Evolutionary conservation across 2,329 filamentous ascomycete genomes (phyloP).

Genomic region (Cladosporium sphaerospermum): DNA sequence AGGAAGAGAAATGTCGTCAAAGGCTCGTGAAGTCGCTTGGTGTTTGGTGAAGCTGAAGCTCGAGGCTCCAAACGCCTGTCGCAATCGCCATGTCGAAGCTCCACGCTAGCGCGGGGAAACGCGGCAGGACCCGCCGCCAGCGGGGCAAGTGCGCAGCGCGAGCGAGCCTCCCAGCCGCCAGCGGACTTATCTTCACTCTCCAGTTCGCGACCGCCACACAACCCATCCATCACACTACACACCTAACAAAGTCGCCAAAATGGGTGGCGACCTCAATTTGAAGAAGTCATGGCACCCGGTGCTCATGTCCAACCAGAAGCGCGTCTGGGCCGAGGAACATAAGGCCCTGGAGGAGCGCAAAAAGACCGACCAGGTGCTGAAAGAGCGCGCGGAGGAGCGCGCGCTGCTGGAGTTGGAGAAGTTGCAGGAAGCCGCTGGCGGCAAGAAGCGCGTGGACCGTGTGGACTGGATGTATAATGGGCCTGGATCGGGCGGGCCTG

Average conservation of each 20-base stretch:
- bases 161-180: background rate
- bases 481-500: constrained; percentile 68
- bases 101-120: background rate
- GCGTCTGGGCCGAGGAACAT: constrained; percentile 86
- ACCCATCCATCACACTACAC: background rate
- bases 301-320: constrained; percentile 81
- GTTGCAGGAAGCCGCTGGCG: constrained; percentile 82
- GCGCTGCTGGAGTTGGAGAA: constrained; percentile 86
- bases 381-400: constrained; percentile 90
- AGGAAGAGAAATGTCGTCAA: background rate
- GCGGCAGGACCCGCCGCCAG: background rate
- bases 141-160: background rate
- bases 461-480: constrained; percentile 99
- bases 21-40: background rate
- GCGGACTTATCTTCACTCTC: background rate
- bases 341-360: constrained; percentile 93
- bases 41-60: background rate
- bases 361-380: constrained; percentile 80
- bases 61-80: background rate
- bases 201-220: constrained; percentile 5
- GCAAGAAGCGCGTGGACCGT: constrained; percentile 69
- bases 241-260: constrained; percentile 43
- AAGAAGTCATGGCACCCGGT: constrained; percentile 91
- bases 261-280: constrained; percentile 92
- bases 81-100: background rate